Evolutionary conservation across 2,329 filamentous ascomycete genomes (phyloP), one percentile per base, ranked within the genome.

Genomic region (Pseudogymnoascus sp.): DNA sequence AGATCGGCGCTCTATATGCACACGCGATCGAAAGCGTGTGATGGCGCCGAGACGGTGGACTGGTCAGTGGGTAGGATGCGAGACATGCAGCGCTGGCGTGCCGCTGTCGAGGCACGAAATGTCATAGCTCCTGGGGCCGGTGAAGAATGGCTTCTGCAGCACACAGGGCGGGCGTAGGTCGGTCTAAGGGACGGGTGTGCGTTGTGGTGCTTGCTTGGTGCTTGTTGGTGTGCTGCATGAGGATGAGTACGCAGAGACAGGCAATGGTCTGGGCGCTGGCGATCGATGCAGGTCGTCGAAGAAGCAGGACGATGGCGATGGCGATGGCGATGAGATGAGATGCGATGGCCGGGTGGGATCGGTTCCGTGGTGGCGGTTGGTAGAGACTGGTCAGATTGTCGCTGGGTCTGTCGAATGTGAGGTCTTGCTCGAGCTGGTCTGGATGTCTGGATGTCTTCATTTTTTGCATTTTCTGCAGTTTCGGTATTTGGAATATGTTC

Each of bases 11-110:
- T 8, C 27, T 8, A 12, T 31, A 52, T 52, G 45, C 45, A 52
- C 45, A 52, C 45, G 45, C 45, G 45, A 52, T 52, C 45, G 27
- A 52, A 52, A 52, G 45, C 45, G 45, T 52, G n/a, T 31, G 45
- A 52, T 18, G 45, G 45, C 45, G 45, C 45, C 45, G 45, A 52
- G 45, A 52, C 45, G 45, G 45, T 52, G 27, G n/a, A 52, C 25
- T 25, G 27, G 27, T 52, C 27, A 52, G 27, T 52, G 45, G 45
- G 45, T 52, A 31, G 45, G 45, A 31, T 52, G 27, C 45, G 18
- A 52, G 27, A 52, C 45, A 52, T 52, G 45, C 21, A n/a, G 40
- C 40, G 40, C 27, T 52, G 45, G 45, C 27, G 27, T 52, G 45
- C n/a, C 45, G 45, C 45, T 18, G 45, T 52, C 27, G 45, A 33